Percentiles rank a stretch among this genome's conserved stretches.
phyloP scores from a whole-genome alignment of 257 asterid species.

The Verbascum thapsus region DNA sequence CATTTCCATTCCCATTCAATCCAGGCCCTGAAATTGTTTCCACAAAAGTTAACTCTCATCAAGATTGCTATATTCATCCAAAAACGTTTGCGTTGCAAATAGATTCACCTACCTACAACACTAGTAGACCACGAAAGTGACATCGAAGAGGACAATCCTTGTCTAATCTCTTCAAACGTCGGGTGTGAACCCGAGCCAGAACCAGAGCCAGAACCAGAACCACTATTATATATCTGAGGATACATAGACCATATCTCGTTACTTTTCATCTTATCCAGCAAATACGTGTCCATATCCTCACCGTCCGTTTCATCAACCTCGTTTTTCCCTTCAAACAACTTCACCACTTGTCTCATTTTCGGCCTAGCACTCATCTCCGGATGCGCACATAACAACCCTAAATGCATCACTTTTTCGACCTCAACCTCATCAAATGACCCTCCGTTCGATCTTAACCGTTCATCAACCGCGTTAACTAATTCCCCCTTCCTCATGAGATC shows the following conservation, averaged over 20 bases:
- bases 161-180: conserved; percentile 54
- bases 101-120: conserved; percentile 52
- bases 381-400: conserved; percentile 59
- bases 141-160: conserved; percentile 45
- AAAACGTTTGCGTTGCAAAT: neutral
- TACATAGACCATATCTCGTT: conserved; percentile 45
- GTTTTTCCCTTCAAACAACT: conserved; percentile 50
- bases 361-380: conserved; percentile 58
- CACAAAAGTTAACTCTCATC: neutral
- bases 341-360: conserved; percentile 67
- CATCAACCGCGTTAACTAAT: conserved; percentile 44
- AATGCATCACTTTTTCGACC: conserved; percentile 48
- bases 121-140: conserved; percentile 60
- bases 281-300: conserved; percentile 50
- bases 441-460: conserved; percentile 30
- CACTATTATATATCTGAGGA: conserved; percentile 36
- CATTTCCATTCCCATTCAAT: conserved; percentile 18
- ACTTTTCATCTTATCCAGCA: conserved; percentile 48
- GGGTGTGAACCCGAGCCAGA: conserved; percentile 50
- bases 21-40: conserved; percentile 28
- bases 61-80: conserved; percentile 6
- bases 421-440: conserved; percentile 49
- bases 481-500: conserved; percentile 46
- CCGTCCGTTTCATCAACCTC: conserved; percentile 41
- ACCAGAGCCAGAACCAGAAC: conserved; percentile 32